Evolutionary conservation across 75 land plant genomes (phyloP), one percentile per base, ranked within the genome.

Genomic region (Pinus taeda): DNA sequence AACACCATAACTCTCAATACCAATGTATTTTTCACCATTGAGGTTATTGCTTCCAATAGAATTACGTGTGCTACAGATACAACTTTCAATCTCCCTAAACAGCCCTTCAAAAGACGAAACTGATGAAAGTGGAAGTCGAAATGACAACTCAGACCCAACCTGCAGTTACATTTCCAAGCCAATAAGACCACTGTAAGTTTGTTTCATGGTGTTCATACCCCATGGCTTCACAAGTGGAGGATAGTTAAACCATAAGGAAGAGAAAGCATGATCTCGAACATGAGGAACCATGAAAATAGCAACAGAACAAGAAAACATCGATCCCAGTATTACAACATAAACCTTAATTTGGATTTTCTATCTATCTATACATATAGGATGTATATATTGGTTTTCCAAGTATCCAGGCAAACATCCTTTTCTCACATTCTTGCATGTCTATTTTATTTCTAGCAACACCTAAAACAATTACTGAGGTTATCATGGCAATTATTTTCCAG

Each of bases 1-100:
- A 53, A 95, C 90, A 17, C 98, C 98, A 81, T 89, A 95, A 74
- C 98, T 90, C 75, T 91, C 92, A 75, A 95, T 89, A 36, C 89
- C 84, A 82, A 69, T 17, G 57, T 30, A 17, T 22, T 64, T 3
- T 22, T 75, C 73, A 21, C 69, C 77, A 12, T n/a, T 75, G 71
- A 6, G 15, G 49, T 15, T 64, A 24, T 13, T 45, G 2, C 58
- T 64, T 66, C 85, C 82, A 6, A 29, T 49, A 24, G 49, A 57
- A 74, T 37, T 56, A 67, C 42, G 71, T 61, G 75, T 42, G 59
- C 33, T 73, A 67, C 69, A 66, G 69, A 86, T 78, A 73, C 66
- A 79, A 37, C 69, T 76, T 78, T 95, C 96, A 77, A 95, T 88
- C 81, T 95, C 98, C 61, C 84, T 76, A 60, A 95, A 95, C 82